Base-by-base conservation (phyloP, 2,329 filamentous ascomycete genomes). In the Seiridium unicorne region DNA sequence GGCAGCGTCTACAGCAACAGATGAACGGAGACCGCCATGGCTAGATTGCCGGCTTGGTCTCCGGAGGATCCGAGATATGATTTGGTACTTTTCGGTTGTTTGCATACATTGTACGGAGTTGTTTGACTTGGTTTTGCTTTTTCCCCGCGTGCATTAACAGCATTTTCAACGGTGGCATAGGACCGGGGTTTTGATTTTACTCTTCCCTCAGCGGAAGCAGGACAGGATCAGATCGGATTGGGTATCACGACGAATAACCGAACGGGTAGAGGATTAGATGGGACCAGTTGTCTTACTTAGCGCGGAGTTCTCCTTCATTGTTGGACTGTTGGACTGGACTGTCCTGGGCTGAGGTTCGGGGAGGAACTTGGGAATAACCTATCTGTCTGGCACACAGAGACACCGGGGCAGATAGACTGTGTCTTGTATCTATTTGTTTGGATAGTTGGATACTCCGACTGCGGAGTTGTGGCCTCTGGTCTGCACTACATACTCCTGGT, bases 401-500 rank as follows among this genome's bases (percentile, higher is more conserved):
- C 44, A 38, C 18, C 31, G 36, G 38, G 38, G 51, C 38, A 42
- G 38, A 13, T 42, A 44, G 49, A 36, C 49, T 18, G 49, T 44
- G 35, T 55, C 40, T 55, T 55, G 51, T 55, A 55, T 55, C 51
- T 55, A 55, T 55, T 55, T 44, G 51, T 55, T 55, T 55, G 51
- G 51, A 35, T 59, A 59, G 57, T 59, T 59, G 57, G 57, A 42
- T 59, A 59, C 57, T 59, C 44, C 35, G 34, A 35, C 18, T 54
- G 40, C 18, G 57, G 57, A 59, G 57, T 59, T 59, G 57, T 42
- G 9, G 55, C 31, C 40, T 31, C n/a, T 38, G 18, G 36, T 10
- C 10, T 31, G 36, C 38, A n/a, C 38, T 44, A 5, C 51, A 31
- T 7, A 4, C 51, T 9, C 32, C 38, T 13, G 38, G 18, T 18